Base-by-base conservation (phyloP, 495 filamentous ascomycete species). In the Penicillium pulvis region DNA sequence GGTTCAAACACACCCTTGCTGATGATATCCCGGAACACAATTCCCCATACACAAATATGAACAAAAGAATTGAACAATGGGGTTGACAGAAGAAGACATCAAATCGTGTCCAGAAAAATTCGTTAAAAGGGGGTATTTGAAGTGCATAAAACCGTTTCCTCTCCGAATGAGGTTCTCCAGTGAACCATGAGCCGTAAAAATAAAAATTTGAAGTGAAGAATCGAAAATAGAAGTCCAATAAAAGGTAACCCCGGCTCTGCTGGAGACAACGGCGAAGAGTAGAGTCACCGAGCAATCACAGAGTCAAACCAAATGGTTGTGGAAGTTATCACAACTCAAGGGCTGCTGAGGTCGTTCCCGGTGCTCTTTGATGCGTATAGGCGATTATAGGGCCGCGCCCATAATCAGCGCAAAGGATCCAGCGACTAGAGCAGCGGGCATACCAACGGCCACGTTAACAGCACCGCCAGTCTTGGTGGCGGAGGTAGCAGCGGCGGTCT, bases 391-490 rank as follows among this genome's bases (percentile, higher is more conserved):
- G 53, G 63, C 59, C 44, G 54, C 60, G 54, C 71, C 75, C 68
- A 79, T 45, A 60, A 74, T 57, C 57, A 79, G 62, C 48, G 75
- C 74, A 20, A 79, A 55, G 26, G 72, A 77, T 39, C 75, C 74
- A 1, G 73, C 73, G 19, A 71, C 65, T 9, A 79, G 52, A 31
- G 70, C 75, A 36, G 70, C 63, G 4, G 71, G 67, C 57, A 79
- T 60, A 60, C 63, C 63, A 51, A 64, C 70, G 46, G 59, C 59
- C 30, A 72, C 46, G 54, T 58, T 56, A 36, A 57, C 53, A 4
- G 67, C 66, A 4, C 59, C 69, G 41, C 67, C 67, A 26, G 55
- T 65, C 17, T 56, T 59, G 42, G 59, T 58, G 30, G 61, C 62
- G 14, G 70, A 71, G 16, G 63, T 60, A 5, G 66, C 62, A 19